Evolutionary conservation across 306 rosid species (phyloP).

Genomic region (Vachellia pachyceras): DNA sequence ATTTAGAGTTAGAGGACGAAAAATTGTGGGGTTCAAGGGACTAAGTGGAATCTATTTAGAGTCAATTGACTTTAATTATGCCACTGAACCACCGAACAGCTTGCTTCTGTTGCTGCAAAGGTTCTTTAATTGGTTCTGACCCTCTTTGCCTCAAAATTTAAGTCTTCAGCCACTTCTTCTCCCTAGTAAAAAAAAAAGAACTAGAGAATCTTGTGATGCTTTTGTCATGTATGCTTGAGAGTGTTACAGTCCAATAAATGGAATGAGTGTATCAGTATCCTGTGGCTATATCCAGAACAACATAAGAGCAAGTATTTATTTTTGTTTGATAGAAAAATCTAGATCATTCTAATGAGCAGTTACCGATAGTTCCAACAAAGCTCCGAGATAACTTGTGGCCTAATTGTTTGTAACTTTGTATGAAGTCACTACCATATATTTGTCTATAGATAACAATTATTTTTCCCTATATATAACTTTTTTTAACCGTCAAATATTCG

Average conservation of each 20-base stretch:
- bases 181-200: not conserved
- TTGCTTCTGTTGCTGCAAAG: too few relatives aligned
- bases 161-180: too few relatives aligned
- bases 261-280: too few relatives aligned
- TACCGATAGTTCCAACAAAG: not conserved
- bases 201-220: not conserved
- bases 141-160: conserved; percentile 34
- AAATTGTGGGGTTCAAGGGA: conserved; percentile 61
- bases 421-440: too few relatives aligned
- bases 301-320: not conserved
- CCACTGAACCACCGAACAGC: conserved; percentile 5
- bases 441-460: too few relatives aligned
- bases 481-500: too few relatives aligned
- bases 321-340: not conserved
- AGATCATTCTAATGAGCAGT: not conserved
- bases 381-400: not conserved
- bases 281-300: not conserved
- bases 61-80: conserved; percentile 51
- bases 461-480: too few relatives aligned
- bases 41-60: conserved; percentile 58
- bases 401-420: not conserved
- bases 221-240: not conserved
- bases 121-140: conserved; percentile 33
- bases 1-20: conserved; percentile 36
- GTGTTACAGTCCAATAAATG: not conserved